Percentiles rank a stretch among this genome's conserved stretches.
phyloP scores from a whole-genome alignment of 306 rosid genomes.

The Cicer chorassanicum region DNA sequence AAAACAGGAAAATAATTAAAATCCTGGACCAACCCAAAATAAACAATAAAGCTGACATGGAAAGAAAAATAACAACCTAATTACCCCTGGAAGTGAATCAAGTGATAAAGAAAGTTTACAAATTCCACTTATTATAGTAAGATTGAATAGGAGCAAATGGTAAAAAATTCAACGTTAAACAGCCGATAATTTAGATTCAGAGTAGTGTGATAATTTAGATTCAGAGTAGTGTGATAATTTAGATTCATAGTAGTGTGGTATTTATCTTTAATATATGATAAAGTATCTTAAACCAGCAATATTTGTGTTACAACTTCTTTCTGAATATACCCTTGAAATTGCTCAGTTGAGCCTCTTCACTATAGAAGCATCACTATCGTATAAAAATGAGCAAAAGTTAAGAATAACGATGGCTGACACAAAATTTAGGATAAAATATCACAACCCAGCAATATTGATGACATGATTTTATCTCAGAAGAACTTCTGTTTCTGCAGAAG shows the following conservation, averaged over 20 bases:
- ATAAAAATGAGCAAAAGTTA: neutral
- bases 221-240: neutral
- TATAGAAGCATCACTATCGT: neutral
- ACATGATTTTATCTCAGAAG: conserved; percentile 1
- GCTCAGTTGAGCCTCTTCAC: neutral
- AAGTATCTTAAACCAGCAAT: conserved; percentile 16
- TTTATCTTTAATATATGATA: neutral
- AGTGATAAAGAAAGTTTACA: neutral
- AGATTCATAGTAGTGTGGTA: neutral
- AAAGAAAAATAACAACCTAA: neutral
- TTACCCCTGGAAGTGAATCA: no score
- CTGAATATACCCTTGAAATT: neutral
- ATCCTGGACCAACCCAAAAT: neutral
- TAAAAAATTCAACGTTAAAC: neutral
- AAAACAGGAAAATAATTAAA: neutral
- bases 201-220: neutral
- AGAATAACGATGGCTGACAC: neutral
- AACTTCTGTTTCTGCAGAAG: neutral
- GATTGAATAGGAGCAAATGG: neutral
- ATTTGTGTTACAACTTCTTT: conserved; percentile 12
- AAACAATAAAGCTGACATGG: neutral
- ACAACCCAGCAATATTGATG: conserved; percentile 26
- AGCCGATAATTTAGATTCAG: neutral
- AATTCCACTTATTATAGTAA: neutral
- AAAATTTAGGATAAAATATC: conserved; percentile 4